These are phyloP conservation scores for Cyclocybe cylindracea DNA, from an alignment of 768 basidiomycete species.

Conservation along the genomic window DNA sequence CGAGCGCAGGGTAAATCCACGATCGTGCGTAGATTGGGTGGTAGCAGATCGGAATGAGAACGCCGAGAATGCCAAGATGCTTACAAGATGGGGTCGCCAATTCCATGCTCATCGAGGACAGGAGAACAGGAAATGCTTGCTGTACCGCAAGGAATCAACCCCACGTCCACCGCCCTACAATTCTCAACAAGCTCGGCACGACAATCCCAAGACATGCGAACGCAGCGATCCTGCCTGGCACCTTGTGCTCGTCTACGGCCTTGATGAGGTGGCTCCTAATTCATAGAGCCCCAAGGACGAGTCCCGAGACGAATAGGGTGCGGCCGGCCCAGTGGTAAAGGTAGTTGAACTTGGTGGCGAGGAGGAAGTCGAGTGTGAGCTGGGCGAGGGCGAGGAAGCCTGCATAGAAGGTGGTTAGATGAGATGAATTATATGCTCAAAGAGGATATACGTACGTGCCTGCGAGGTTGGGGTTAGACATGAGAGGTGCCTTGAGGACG, in stretches of 20 bases:
- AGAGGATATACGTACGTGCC: slow-evolving; percentile 40
- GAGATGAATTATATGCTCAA: neutral
- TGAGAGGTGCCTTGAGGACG: slow-evolving; percentile 53
- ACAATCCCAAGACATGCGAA: slow-evolving; percentile 49
- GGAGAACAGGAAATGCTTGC: slow-evolving; percentile 45
- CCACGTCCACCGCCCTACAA: slow-evolving; percentile 63
- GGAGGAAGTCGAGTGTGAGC: slow-evolving; percentile 59
- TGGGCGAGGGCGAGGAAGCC: slow-evolving; percentile 63
- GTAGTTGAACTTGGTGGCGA: slow-evolving; percentile 73
- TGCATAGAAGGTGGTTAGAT: slow-evolving; percentile 2
- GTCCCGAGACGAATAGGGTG: slow-evolving; percentile 46
- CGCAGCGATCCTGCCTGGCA: too few species aligned
- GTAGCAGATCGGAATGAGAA: slow-evolving; percentile 77
- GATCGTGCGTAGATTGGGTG: slow-evolving; percentile 80
- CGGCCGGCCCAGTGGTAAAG: slow-evolving; percentile 73
- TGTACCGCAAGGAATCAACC: slow-evolving; percentile 73
- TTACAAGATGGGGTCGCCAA: slow-evolving; percentile 15
- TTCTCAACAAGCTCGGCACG: slow-evolving; percentile 62
- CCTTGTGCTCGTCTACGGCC: too few species aligned
- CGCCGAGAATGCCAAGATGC: slow-evolving; percentile 54
- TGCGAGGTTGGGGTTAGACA: slow-evolving; percentile 74
- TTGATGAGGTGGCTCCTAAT: too few species aligned
- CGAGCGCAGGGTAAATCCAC: slow-evolving; percentile 83
- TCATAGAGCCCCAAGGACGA: too few species aligned
- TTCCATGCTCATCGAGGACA: slow-evolving; percentile 14